Conservation (phyloP, 2,329 filamentous ascomycete genomes). For the Trichophyton rubrum region DNA sequence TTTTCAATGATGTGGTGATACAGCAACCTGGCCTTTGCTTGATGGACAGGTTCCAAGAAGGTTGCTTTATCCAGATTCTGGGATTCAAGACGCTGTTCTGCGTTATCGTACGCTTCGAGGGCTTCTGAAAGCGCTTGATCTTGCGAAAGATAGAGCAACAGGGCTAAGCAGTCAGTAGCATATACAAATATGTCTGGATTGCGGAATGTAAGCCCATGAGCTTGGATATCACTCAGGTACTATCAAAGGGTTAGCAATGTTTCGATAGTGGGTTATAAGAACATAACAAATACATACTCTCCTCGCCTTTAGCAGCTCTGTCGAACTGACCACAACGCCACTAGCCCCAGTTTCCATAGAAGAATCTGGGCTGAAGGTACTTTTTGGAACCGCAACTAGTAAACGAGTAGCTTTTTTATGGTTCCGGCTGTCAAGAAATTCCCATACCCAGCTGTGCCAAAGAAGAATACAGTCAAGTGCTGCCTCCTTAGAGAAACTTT, state of each 20-base stretch:
- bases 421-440: conserved; percentile 42
- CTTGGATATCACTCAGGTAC: conserved; percentile 41
- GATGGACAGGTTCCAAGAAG: conserved; percentile 51
- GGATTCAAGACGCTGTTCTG: conserved; percentile 32
- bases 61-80: conserved; percentile 27
- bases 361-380: conserved; percentile 22
- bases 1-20: conserved; percentile 50
- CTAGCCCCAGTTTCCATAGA: conserved; percentile 15
- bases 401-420: conserved; percentile 25
- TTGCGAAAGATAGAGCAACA: conserved; percentile 54
- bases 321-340: conserved; percentile 18
- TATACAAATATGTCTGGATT: conserved; percentile 39
- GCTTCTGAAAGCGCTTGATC: conserved; percentile 23
- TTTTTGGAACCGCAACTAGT: conserved; percentile 30
- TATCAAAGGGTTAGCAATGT: conserved; percentile 45
- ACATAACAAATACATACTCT: conserved; percentile 23
- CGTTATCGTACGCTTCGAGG: conserved; percentile 31
- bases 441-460: conserved; percentile 55
- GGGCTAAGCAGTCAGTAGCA: conserved; percentile 49
- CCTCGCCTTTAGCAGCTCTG: conserved; percentile 27
- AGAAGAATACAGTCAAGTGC: conserved; percentile 35
- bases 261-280: background rate
- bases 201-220: conserved; percentile 44
- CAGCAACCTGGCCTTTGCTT: conserved; percentile 55
- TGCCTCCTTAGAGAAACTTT: conserved; percentile 26